Evolutionary conservation across 805 yeast species (phyloP), one percentile per base, ranked within the genome.

Genomic region (Tetrapisispora nanseiensis): DNA sequence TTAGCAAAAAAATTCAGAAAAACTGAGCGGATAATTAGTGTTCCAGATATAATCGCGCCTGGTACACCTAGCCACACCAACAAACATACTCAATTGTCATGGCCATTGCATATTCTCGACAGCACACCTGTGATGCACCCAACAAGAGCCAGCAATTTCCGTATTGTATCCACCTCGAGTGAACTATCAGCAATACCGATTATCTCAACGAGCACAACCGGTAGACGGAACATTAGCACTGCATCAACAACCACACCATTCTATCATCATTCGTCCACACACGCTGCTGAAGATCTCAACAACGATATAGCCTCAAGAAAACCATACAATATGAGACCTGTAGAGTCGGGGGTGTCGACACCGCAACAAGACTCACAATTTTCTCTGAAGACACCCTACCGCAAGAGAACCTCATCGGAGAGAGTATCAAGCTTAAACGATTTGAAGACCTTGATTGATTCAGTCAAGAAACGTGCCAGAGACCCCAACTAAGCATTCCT

Each of bases 1-100:
- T 37, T 60, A 37, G 62, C 57, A 1, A 48, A 43, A 19, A 60
- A 60, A 39, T 34, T 52, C 12, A 31, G 41, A 21, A 41, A 37
- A 27, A 41, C 37, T 7, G 34, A 33, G 16, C n/a, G 40, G 6
- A 33, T 40, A 10, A 29, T 40, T 22, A 40, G 42, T n/a, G 24
- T 27, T 2, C 42, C 42, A 1, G 42, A 40, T 22, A 33, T 33
- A 1, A 16, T 33, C 7, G 33, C 47, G 3, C 51, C 51, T 6
- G 49, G 45, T 18, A 49, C 52, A 9, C 52, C 52, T 3, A 47
- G 44, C 23, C 42, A 49, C 38, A 42, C 41, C 28, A 44, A 43
- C 13, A 43, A 44, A n/a, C 13, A 11, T 39, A 30, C 6, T 26
- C 20, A 11, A 19, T 27, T 30, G n/a, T 40, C 23, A 19, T 19